Base-by-base conservation (phyloP, 805 yeast species). In the Tetrapisispora iriomotensis region DNA sequence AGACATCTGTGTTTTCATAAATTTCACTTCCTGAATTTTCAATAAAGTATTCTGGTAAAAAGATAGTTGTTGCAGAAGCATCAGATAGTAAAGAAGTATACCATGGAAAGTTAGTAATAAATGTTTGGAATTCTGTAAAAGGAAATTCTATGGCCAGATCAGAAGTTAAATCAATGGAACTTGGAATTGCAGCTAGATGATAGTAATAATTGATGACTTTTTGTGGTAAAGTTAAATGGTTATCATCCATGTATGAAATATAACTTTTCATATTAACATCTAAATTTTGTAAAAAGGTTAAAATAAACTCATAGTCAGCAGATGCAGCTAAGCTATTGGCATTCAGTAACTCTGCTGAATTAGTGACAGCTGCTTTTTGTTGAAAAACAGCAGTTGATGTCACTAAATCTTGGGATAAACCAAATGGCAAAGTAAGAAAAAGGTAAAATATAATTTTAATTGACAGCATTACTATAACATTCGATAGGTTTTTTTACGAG, bases 51-150 rank as follows among this genome's bases (percentile, higher is more conserved):
- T 47, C 45, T 26, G 62, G 64, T 9, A 54, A 31, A 32, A 48
- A 51, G 19, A 54, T 33, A 3, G 60, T 51, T 7, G 60, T 37
- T 17, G 38, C 41, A 7, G 43, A 34, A 9, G 51, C 57, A 3
- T 44, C 39, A 7, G 44, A 29, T 26, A 58, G 29, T 12, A 56
- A 30, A 6, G 56, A 52, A 3, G 44, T 34, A 36, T 58, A 59
- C 62, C 62, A 58, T 22, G 62, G 61, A 32, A 56, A 56, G 5
- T 44, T 43, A 2, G 67, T 56, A 21, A 61, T 54, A 49, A 65
- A 56, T 6, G 66, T 61, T 26, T 50, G 46, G 40, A 66, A 64
- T 5, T 61, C 63, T 3, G 49, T 40, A 27, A 65, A 65, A 13
- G 70, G 69, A 45, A 65, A 64, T 9, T 48, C 42, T 18, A 37